These are phyloP conservation scores for Colletotrichum musicola DNA, from an alignment of 2,329 filamentous ascomycete genomes.

Conservation along the genomic window DNA sequence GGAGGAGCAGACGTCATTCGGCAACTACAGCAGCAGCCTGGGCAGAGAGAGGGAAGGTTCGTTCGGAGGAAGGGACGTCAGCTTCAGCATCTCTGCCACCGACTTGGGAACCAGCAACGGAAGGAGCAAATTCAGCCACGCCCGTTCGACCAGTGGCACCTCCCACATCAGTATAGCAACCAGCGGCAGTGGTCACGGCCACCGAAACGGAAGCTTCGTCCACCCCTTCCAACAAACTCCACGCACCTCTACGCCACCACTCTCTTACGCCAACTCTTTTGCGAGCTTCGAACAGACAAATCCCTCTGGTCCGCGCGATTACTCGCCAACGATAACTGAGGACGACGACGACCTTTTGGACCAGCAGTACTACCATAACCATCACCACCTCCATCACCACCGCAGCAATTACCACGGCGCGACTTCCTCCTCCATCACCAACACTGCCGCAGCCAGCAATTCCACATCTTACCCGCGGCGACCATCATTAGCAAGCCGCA, in stretches of 20 bases:
- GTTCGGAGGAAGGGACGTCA: conserved; percentile 55
- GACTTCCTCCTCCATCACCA: conserved; percentile 41
- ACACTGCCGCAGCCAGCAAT: conserved; percentile 40
- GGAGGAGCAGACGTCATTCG: conserved; percentile 39
- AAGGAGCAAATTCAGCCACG: conserved; percentile 63
- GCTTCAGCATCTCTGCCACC: conserved; percentile 57
- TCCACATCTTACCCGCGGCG: conserved; percentile 45
- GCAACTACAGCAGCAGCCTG: conserved; percentile 38
- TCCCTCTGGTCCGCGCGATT: conserved; percentile 56
- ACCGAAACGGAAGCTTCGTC: conserved; percentile 64
- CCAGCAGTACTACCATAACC: conserved; percentile 3
- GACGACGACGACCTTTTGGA: conserved; percentile 57
- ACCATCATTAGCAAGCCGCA: conserved; percentile 54
- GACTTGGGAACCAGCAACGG: conserved; percentile 46
- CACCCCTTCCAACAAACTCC: conserved; percentile 76
- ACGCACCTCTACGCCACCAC: conserved; percentile 69
- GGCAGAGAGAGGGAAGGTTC: conserved; percentile 44
- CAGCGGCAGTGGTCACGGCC: conserved; percentile 61
- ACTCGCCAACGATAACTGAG: conserved; percentile 68
- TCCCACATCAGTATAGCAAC: conserved; percentile 70
- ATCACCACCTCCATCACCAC: conserved; percentile 18
- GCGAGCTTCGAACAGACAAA: conserved; percentile 60
- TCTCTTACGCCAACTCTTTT: conserved; percentile 69
- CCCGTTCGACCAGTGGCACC: conserved; percentile 69
- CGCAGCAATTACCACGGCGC: conserved; percentile 42